These are phyloP conservation scores for Anthoceros angustus DNA, from an alignment of 225 moss, liverwort and hornwort species.

Conservation along the genomic window DNA sequence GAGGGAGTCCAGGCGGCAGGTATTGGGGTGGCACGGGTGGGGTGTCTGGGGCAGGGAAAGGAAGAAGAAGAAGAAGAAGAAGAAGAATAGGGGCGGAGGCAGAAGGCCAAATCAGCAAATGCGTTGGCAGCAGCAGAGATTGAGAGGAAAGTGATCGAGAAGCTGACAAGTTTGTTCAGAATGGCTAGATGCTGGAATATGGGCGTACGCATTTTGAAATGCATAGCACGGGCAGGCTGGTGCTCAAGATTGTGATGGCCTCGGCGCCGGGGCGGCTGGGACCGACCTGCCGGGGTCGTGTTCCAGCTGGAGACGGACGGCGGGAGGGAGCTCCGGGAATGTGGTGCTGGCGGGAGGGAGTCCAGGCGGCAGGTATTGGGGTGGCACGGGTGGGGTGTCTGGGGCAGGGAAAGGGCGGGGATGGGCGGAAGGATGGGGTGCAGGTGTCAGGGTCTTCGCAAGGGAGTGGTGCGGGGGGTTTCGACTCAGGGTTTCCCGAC, in stretches of 20 bases:
- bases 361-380: too few species aligned
- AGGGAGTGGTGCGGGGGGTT: background rate
- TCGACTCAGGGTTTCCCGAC: background rate
- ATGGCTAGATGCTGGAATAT: conserved; percentile 83
- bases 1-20: background rate
- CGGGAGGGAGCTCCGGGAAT: background rate
- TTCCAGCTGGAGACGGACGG: conserved; percentile 1
- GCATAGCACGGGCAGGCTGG: conserved; percentile 84
- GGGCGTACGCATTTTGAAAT: conserved; percentile 89
- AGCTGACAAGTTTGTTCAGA: conserved; percentile 20
- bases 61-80: too few species aligned
- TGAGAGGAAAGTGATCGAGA: conserved; percentile 38
- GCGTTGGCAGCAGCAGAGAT: conserved; percentile 26
- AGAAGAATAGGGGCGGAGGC: too few species aligned
- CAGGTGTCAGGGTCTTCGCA: background rate
- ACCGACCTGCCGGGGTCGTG: conserved; percentile 8
- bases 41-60: background rate
- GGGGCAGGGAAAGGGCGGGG: background rate
- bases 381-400: too few species aligned
- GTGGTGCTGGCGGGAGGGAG: background rate
- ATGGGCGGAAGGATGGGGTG: background rate
- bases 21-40: too few species aligned
- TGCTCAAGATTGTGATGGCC: conserved; percentile 23
- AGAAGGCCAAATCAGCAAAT: conserved; percentile 18
- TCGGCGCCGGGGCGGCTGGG: conserved; percentile 4